Conservation (phyloP, 371 early-diverging fungal genomes). For the Mucor ambiguus region DNA sequence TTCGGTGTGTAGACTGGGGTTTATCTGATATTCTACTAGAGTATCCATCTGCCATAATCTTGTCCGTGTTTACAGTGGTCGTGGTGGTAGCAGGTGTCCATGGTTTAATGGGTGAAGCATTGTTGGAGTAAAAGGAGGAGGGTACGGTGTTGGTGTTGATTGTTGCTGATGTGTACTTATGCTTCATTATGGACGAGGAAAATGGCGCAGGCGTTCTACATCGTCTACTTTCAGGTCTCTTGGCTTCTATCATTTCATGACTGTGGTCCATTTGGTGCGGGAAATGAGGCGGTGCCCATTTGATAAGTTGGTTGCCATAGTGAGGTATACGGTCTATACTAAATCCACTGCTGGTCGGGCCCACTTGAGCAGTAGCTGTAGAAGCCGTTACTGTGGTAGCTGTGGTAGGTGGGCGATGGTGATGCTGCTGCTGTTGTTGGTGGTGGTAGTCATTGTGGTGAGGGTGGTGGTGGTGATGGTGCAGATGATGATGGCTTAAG, state of each 20-base stretch:
- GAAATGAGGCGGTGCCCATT: slow-evolving; percentile 24
- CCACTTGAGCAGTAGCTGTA: neutral
- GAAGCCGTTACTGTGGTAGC: neutral
- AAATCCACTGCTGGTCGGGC: neutral
- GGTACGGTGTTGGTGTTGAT: neutral
- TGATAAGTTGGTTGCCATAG: slow-evolving; percentile 23
- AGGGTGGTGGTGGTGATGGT: slow-evolving; percentile 7
- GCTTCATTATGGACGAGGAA: slow-evolving; percentile 7
- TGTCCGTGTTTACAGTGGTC: neutral
- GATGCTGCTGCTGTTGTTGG: neutral
- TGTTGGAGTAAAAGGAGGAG: neutral
- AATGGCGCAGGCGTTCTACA: slow-evolving; percentile 16
- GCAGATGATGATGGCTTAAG: neutral
- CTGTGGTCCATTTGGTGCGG: neutral
- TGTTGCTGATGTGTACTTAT: slow-evolving; percentile 8
- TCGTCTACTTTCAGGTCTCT: slow-evolving; percentile 20
- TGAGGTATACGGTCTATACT: slow-evolving; percentile 19
- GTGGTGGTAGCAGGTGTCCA: slow-evolving; percentile 6
- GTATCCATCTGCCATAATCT: neutral
- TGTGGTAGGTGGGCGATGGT: neutral
- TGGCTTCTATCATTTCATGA: neutral
- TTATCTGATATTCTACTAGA: slow-evolving; percentile 9
- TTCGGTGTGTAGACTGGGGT: slow-evolving; percentile 5
- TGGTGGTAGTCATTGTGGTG: slow-evolving; percentile 3
- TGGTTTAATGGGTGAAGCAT: slow-evolving; percentile 3